These are phyloP conservation scores for Bipolaris gigantea DNA, from an alignment of 2,329 filamentous ascomycete species.

Conservation along the genomic window DNA sequence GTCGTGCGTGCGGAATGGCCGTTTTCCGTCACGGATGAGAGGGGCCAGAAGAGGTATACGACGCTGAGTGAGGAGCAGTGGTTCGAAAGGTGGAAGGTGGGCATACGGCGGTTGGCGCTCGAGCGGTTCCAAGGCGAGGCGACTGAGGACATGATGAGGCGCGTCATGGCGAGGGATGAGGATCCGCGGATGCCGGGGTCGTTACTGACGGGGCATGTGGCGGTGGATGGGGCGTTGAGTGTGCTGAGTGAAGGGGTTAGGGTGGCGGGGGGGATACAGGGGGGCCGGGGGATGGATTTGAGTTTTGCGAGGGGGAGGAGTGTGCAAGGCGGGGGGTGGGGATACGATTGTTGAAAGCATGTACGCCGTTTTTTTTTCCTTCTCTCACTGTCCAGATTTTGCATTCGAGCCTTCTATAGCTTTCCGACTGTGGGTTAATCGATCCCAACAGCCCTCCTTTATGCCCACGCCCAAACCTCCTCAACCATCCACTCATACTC, in stretches of 20 bases:
- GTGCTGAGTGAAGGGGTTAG: slow-evolving; percentile 40
- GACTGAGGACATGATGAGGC: slow-evolving; percentile 49
- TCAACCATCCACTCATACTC: slow-evolving; percentile 46
- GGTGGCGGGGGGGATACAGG: slow-evolving; percentile 34
- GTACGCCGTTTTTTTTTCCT: too few species aligned
- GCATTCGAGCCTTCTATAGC: too few species aligned
- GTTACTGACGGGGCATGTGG: slow-evolving; percentile 31
- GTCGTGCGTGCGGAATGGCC: slow-evolving; percentile 65
- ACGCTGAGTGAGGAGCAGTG: slow-evolving; percentile 57
- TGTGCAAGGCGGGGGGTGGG: slow-evolving; percentile 40
- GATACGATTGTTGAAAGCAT: slow-evolving; percentile 29
- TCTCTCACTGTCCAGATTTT: too few species aligned
- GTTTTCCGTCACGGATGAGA: slow-evolving; percentile 48
- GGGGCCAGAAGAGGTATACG: slow-evolving; percentile 53
- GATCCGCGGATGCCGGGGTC: slow-evolving; percentile 49
- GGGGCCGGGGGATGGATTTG: slow-evolving; percentile 10
- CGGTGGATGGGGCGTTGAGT: slow-evolving; percentile 37
- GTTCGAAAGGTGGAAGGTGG: slow-evolving; percentile 64
- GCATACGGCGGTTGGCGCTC: slow-evolving; percentile 62
- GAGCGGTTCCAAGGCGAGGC: slow-evolving; percentile 60
- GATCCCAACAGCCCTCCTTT: too few species aligned
- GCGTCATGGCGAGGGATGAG: slow-evolving; percentile 39
- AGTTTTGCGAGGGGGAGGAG: slow-evolving; percentile 15
- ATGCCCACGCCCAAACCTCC: slow-evolving; percentile 39
- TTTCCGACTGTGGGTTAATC: too few species aligned